Percentiles rank a stretch among this genome's conserved stretches.
Conservation (phyloP, 78 protist species). For the Speleostelium caveatum region DNA sequence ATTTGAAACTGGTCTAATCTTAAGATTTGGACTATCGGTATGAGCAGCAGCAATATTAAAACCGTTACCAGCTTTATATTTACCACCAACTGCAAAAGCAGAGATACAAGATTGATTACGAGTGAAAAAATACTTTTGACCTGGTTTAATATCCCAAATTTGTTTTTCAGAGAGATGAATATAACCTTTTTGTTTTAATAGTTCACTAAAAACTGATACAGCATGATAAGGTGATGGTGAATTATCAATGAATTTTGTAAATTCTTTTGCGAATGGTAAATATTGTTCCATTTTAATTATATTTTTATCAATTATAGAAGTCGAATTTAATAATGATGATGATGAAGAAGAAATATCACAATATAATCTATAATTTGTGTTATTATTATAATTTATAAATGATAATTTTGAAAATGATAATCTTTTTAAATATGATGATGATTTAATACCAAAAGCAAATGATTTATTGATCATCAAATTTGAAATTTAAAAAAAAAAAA, state of each 20-base stretch:
- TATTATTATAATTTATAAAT: too few species aligned
- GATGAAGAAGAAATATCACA: background rate
- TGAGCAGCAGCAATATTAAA: slow-evolving; percentile 91
- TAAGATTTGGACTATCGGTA: slow-evolving; percentile 91
- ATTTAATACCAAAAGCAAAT: too few species aligned
- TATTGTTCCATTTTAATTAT: slow-evolving; percentile 58
- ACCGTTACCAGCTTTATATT: slow-evolving; percentile 86
- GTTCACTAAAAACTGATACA: slow-evolving; percentile 32
- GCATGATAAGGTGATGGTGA: slow-evolving; percentile 88
- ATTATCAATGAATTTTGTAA: slow-evolving; percentile 56
- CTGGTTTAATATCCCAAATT: slow-evolving; percentile 72
- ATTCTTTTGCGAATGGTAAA: slow-evolving; percentile 52
- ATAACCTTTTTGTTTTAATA: slow-evolving; percentile 66
- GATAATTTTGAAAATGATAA: too few species aligned
- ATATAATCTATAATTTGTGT: too few species aligned
- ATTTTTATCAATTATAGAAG: background rate
- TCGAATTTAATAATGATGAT: background rate
- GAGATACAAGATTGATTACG: slow-evolving; percentile 91
- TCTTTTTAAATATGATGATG: too few species aligned
- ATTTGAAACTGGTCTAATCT: slow-evolving; percentile 67
- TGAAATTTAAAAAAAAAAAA: too few species aligned
- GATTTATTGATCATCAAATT: too few species aligned
- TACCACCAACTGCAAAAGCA: slow-evolving; percentile 95
- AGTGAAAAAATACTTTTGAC: slow-evolving; percentile 92
- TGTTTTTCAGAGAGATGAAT: slow-evolving; percentile 76